Evolutionary conservation across 139 green algal genomes (phyloP), one percentile per base, ranked within the genome.

Genomic region (Diplosphaera chodatii): DNA sequence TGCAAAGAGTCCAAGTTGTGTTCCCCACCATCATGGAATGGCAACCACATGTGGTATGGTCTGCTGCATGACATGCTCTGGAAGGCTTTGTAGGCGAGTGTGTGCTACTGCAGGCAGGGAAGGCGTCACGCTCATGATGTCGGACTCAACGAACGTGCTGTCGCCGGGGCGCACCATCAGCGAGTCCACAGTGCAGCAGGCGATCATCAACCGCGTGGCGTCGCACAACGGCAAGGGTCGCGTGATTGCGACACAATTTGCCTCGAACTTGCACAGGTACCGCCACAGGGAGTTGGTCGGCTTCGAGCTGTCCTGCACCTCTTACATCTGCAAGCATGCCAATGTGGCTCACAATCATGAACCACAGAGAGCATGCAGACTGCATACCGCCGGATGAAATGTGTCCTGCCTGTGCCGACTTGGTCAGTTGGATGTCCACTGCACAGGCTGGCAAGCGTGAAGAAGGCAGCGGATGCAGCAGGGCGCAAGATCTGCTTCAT

Each of bases 91-190:
- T n/a, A n/a, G n/a, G n/a, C n/a, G n/a, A n/a, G n/a, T n/a, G n/a
- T n/a, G n/a, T n/a, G n/a, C n/a, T n/a, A n/a, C 33, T 48, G 30
- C 85, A 90, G 88, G 83, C 22, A 81, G 81, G 59, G 91, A 97
- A 84, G 82, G 85, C 16, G 86, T 96, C 28, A 75, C 84, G 16
- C 81, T 97, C 32, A 91, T 98, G 80, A 99, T 99, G 95, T 91
- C 76, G 15, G 95, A 99, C 83, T 96, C 87, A 40, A 99, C 95
- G 68, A 99, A 99, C 79, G 92, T 98, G 70, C 82, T 99, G 67
- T 87, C 91, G 0, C 89, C 91, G 0, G 95, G 95, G 0, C 78
- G 95, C 32, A 99, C 94, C 15, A 78, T 72, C 10, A 91, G 84
- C 29, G 95, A 99, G 78, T 56, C 33, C 0, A 67, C 83, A 4